Evolutionary conservation across 805 yeast genomes (phyloP).

Genomic region (Wickerhamomyces pijperi): DNA sequence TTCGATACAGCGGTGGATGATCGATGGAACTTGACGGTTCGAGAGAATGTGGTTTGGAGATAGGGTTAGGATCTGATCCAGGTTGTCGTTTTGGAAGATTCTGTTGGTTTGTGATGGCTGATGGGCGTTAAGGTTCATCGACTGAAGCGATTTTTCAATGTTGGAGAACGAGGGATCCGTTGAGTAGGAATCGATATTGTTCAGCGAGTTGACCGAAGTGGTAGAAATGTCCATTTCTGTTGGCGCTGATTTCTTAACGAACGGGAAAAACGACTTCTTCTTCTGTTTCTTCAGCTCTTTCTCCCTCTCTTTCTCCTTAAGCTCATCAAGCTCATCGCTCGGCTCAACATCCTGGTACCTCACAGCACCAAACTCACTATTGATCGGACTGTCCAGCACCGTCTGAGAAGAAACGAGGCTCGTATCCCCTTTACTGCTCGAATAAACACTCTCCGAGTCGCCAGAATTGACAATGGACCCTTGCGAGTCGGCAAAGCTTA

Average conservation of each 20-base stretch:
- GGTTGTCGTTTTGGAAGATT: constrained; percentile 54
- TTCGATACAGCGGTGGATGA: constrained; percentile 65
- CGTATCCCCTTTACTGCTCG: constrained; percentile 3
- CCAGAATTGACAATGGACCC: constrained; percentile 5
- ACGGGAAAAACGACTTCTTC: constrained; percentile 53
- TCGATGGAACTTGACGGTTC: constrained; percentile 41
- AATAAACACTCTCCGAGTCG: background rate
- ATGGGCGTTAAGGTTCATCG: constrained; percentile 16
- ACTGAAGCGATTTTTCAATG: constrained; percentile 21
- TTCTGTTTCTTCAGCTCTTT: constrained; percentile 34
- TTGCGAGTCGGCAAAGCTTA: constrained; percentile 21
- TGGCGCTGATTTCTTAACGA: constrained; percentile 24
- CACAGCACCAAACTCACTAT: constrained; percentile 4
- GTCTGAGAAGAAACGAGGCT: background rate
- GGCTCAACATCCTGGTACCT: constrained; percentile 9
- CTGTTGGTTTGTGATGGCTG: constrained; percentile 18
- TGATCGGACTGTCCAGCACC: constrained; percentile 1
- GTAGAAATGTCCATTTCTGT: constrained; percentile 11
- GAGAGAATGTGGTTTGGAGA: background rate
- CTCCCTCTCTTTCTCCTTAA: background rate
- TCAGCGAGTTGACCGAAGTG: background rate
- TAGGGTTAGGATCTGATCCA: background rate
- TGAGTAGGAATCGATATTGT: too few relatives aligned
- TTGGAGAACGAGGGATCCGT: constrained; percentile 1
- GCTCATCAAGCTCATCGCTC: background rate